phyloP scores from a whole-genome alignment of 1,284 basidiomycete species.

The Erythrobasidium hasegawianum region DNA sequence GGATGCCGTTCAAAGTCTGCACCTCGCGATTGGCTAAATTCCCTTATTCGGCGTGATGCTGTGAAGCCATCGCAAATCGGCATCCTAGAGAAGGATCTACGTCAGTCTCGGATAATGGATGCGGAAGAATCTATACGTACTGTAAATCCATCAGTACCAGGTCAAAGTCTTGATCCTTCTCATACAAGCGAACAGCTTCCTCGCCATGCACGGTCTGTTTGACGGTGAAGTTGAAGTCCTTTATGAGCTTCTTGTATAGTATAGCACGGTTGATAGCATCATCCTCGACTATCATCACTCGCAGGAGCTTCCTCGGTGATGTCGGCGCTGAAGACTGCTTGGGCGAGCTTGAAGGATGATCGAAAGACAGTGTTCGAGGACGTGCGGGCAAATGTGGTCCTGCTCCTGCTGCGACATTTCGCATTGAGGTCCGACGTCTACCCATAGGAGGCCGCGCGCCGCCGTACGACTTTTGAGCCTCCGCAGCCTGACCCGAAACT shows the following conservation, averaged over 20 bases:
- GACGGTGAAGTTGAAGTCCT: conserved; percentile 44
- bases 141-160: conserved; percentile 43
- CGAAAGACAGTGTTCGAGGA: background rate
- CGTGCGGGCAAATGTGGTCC: conserved; percentile 2
- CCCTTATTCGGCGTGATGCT: conserved; percentile 43
- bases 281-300: conserved; percentile 70
- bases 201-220: conserved; percentile 44
- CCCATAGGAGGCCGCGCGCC: conserved; percentile 1
- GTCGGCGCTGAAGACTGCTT: background rate
- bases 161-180: conserved; percentile 40
- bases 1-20: conserved; percentile 4
- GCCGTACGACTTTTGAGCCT: no score
- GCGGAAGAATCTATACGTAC: conserved; percentile 24
- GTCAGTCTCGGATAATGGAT: background rate
- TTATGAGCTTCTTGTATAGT: conserved; percentile 43
- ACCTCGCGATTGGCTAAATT: conserved; percentile 33
- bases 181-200: conserved; percentile 43
- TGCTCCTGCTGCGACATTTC: background rate
- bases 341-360: background rate
- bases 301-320: conserved; percentile 47
- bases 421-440: conserved; percentile 34
- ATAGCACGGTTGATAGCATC: conserved; percentile 47
- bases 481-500: background rate
- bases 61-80: conserved; percentile 45
- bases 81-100: conserved; percentile 25